Percentiles rank a stretch among this genome's conserved stretches.
Evolutionary conservation across 441 rosid species (phyloP).

Genomic region (Sinapis alba): DNA sequence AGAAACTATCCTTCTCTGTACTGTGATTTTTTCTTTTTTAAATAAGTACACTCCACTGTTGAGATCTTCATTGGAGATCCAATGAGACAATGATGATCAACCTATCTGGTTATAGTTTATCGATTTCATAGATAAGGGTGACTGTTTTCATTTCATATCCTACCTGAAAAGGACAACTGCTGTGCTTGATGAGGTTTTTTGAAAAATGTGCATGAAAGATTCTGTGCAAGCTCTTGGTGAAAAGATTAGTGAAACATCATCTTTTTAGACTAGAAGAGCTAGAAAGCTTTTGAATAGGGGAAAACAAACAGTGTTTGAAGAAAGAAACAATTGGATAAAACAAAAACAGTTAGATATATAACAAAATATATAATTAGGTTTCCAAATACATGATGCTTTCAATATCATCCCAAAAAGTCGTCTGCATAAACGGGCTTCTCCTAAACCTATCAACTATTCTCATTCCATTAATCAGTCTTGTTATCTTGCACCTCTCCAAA

Average conservation of each 20-base stretch:
- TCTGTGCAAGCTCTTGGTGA: not conserved
- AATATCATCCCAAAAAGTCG: not conserved
- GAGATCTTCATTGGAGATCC: slow-evolving; percentile 36
- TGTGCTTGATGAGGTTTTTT: not conserved
- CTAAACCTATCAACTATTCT: not conserved
- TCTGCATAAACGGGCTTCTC: not conserved
- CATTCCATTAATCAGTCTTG: not conserved
- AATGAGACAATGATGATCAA: slow-evolving; percentile 23
- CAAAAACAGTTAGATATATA: not conserved
- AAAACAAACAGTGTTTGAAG: not conserved
- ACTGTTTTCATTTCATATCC: not conserved
- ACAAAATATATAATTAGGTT: not conserved
- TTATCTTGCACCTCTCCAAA: not conserved
- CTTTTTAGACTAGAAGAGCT: not conserved
- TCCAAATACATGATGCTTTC: not conserved
- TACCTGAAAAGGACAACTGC: not conserved
- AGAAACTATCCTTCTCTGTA: not conserved
- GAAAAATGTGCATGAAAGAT: too few relatives aligned
- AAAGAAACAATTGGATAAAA: not conserved
- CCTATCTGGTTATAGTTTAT: slow-evolving; percentile 32
- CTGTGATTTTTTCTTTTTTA: slow-evolving; percentile 30
- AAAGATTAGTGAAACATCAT: not conserved
- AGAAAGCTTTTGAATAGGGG: not conserved
- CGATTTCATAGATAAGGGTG: not conserved
- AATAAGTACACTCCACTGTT: slow-evolving; percentile 38